These are phyloP conservation scores for Teratosphaeria epicoccoides DNA, from an alignment of 2,329 filamentous ascomycete genomes.

Conservation along the genomic window DNA sequence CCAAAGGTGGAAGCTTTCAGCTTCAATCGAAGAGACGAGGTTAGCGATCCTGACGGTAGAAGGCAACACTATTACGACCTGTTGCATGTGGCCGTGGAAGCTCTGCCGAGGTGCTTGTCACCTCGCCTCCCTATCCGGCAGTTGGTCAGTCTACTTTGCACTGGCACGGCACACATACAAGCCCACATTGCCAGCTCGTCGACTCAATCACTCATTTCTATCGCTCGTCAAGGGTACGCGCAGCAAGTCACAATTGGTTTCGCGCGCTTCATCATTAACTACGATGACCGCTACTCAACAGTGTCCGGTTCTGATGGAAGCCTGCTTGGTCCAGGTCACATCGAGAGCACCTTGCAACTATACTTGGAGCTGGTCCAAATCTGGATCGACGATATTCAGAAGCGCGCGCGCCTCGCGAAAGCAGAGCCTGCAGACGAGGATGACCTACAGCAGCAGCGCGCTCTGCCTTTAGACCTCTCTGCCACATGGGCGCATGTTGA, in stretches of 20 bases:
- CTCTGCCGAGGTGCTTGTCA: slow-evolving; percentile 84
- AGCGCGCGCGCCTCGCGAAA: slow-evolving; percentile 65
- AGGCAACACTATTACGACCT: slow-evolving; percentile 94
- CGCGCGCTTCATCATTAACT: slow-evolving; percentile 95
- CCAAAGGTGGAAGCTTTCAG: slow-evolving; percentile 91
- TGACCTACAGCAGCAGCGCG: slow-evolving; percentile 26
- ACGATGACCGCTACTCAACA: slow-evolving; percentile 92
- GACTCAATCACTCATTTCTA: slow-evolving; percentile 85
- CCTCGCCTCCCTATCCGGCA: slow-evolving; percentile 86
- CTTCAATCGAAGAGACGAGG: slow-evolving; percentile 72
- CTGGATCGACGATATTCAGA: slow-evolving; percentile 93
- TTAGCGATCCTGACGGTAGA: slow-evolving; percentile 63
- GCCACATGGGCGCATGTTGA: slow-evolving; percentile 89
- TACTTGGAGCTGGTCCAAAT: slow-evolving; percentile 92
- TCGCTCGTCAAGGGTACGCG: slow-evolving; percentile 83
- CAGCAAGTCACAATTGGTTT: slow-evolving; percentile 96
- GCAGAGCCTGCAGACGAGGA: slow-evolving; percentile 52
- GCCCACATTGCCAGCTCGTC: slow-evolving; percentile 86
- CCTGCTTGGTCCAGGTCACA: slow-evolving; percentile 86
- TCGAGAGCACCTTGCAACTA: slow-evolving; percentile 82
- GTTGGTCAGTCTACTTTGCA: slow-evolving; percentile 88
- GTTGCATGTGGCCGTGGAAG: slow-evolving; percentile 88
- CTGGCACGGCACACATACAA: slow-evolving; percentile 91
- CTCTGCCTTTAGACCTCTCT: slow-evolving; percentile 59
- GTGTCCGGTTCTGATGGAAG: slow-evolving; percentile 78